phyloP scores from a whole-genome alignment of 345 rosid genomes.

The Punica granatum region DNA sequence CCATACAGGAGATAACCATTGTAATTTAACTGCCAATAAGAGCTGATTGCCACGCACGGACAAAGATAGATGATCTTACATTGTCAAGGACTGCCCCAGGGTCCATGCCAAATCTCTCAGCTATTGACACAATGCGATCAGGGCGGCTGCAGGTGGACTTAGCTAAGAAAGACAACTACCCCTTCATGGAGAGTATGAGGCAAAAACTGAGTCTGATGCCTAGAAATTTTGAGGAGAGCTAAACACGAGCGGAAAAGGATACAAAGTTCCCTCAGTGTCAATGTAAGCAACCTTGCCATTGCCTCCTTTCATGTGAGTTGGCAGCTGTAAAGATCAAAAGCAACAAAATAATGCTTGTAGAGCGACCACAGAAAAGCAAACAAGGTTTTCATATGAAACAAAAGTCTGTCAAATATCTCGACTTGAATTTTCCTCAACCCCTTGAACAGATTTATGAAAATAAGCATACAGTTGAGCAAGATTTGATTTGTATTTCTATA shows the following conservation, averaged over 20 bases:
- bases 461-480: neutral
- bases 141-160: conserved; percentile 51
- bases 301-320: conserved; percentile 78
- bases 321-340: conserved; percentile 44
- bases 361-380: neutral
- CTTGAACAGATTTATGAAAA: neutral
- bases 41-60: neutral
- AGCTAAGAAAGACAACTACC: conserved; percentile 27
- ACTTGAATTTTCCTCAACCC: neutral
- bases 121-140: conserved; percentile 76
- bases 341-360: neutral
- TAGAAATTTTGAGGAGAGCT: neutral
- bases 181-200: neutral
- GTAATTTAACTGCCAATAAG: neutral
- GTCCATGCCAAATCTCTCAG: conserved; percentile 99
- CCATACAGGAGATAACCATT: conserved; percentile 7
- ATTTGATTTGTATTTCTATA: neutral
- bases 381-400: neutral
- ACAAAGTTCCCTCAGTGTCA: conserved; percentile 92
- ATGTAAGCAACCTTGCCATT: conserved; percentile 93
- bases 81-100: conserved; percentile 95
- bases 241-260: conserved; percentile 25
- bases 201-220: neutral
- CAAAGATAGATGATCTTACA: conserved; percentile 28
- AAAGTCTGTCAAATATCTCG: neutral